phyloP scores from a whole-genome alignment of 768 basidiomycete genomes.

The Thelephora ganbajun region DNA sequence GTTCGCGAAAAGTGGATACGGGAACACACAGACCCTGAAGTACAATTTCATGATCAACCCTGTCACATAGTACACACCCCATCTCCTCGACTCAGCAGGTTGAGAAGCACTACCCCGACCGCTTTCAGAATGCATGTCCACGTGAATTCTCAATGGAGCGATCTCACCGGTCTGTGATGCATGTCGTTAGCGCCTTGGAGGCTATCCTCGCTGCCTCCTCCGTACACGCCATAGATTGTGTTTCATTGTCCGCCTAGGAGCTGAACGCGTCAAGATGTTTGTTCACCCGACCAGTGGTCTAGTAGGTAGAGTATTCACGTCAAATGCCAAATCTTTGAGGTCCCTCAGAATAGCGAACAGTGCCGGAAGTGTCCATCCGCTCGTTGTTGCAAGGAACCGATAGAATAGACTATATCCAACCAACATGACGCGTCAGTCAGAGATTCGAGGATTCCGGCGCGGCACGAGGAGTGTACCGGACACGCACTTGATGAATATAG shows the following conservation, averaged over 20 bases:
- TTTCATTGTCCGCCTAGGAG: conserved; percentile 23
- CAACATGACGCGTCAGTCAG: background rate
- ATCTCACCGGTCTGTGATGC: conserved; percentile 68
- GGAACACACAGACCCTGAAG: conserved; percentile 54
- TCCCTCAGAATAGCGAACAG: conserved; percentile 74
- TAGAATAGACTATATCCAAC: conserved; percentile 43
- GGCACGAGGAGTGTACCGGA: background rate
- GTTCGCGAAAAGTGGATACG: background rate
- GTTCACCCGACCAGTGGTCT: conserved; percentile 4
- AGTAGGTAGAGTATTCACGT: conserved; percentile 30
- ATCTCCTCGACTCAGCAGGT: conserved; percentile 62
- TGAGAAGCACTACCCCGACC: conserved; percentile 40
- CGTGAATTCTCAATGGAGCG: background rate
- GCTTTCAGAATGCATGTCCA: background rate
- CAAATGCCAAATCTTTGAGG: conserved; percentile 72
- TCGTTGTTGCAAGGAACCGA: conserved; percentile 66
- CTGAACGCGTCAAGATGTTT: background rate
- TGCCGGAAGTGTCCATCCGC: conserved; percentile 77
- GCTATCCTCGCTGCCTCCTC: conserved; percentile 81
- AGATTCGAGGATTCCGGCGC: background rate
- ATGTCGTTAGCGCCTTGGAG: conserved; percentile 80
- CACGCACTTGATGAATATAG: conserved; percentile 61
- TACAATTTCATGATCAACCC: conserved; percentile 87
- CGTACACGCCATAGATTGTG: conserved; percentile 53
- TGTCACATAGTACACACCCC: conserved; percentile 90